A percentile compares a stretch with the other conserved stretches of the same genome.
Conservation (phyloP, 805 yeast genomes). For the Cyberlindnera japonica region DNA sequence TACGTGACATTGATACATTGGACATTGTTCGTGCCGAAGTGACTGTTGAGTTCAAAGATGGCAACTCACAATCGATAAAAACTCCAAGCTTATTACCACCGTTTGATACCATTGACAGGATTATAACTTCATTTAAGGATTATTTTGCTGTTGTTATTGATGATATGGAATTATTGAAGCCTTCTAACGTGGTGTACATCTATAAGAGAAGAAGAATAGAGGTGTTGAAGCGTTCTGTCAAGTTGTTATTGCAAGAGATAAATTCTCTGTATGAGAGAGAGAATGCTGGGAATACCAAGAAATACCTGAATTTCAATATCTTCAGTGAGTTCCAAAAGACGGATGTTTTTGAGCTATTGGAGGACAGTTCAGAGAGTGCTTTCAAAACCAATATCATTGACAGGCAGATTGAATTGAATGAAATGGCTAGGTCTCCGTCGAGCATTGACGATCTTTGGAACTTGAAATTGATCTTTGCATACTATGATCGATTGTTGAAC, state of each 20-base stretch:
- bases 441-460: constrained; percentile 59
- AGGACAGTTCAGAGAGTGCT: constrained; percentile 8
- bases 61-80: constrained; percentile 30
- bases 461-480: constrained; percentile 56
- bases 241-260: constrained; percentile 22
- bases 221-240: constrained; percentile 34
- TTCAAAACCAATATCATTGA: constrained; percentile 47
- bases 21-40: constrained; percentile 48
- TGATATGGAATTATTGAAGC: constrained; percentile 35
- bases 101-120: constrained; percentile 42
- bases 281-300: constrained; percentile 2
- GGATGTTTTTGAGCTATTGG: constrained; percentile 18
- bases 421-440: constrained; percentile 39
- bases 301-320: constrained; percentile 13
- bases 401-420: constrained; percentile 48
- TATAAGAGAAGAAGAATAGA: constrained; percentile 37
- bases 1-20: constrained; percentile 63
- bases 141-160: constrained; percentile 48
- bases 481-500: constrained; percentile 42
- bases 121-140: constrained; percentile 44
- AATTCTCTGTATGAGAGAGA: constrained; percentile 20
- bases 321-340: constrained; percentile 17
- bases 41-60: constrained; percentile 34
- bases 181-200: constrained; percentile 38
- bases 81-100: constrained; percentile 75